phyloP scores from a whole-genome alignment of 2,329 filamentous ascomycete genomes.

The Cladosporium halotolerans region DNA sequence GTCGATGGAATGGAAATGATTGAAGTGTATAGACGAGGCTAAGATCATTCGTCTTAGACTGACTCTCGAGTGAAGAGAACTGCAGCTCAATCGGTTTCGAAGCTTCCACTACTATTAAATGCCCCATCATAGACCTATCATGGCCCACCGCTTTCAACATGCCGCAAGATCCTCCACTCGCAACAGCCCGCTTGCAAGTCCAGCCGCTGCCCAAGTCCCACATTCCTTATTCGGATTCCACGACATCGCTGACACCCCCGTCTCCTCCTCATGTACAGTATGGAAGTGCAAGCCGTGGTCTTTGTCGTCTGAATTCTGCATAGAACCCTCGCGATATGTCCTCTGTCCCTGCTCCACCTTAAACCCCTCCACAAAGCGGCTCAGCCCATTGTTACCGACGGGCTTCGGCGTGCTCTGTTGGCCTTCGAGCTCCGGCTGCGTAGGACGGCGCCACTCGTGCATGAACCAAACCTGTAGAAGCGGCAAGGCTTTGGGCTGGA shows the following conservation, averaged over 20 bases:
- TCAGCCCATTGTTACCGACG: conserved; percentile 16
- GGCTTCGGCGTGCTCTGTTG: neutral
- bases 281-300: conserved; percentile 23
- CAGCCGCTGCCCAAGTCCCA: conserved; percentile 47
- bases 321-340: conserved; percentile 15
- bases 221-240: conserved; percentile 48
- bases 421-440: conserved; percentile 14
- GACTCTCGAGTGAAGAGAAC: too few relatives aligned
- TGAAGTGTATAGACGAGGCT: too few relatives aligned
- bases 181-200: conserved; percentile 42
- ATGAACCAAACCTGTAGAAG: conserved; percentile 53
- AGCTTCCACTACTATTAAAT: too few relatives aligned
- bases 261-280: conserved; percentile 41
- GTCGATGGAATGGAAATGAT: too few relatives aligned
- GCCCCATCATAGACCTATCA: neutral
- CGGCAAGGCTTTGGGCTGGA: conserved; percentile 45
- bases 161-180: conserved; percentile 43
- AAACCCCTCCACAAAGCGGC: conserved; percentile 38
- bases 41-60: too few relatives aligned
- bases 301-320: conserved; percentile 16
- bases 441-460: conserved; percentile 47
- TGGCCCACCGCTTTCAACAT: neutral
- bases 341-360: conserved; percentile 26
- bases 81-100: too few relatives aligned
- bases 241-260: conserved; percentile 38